Evolutionary conservation across 192 early-diverging fungal genomes (phyloP).

Genomic region (Haplosporangium gracile): DNA sequence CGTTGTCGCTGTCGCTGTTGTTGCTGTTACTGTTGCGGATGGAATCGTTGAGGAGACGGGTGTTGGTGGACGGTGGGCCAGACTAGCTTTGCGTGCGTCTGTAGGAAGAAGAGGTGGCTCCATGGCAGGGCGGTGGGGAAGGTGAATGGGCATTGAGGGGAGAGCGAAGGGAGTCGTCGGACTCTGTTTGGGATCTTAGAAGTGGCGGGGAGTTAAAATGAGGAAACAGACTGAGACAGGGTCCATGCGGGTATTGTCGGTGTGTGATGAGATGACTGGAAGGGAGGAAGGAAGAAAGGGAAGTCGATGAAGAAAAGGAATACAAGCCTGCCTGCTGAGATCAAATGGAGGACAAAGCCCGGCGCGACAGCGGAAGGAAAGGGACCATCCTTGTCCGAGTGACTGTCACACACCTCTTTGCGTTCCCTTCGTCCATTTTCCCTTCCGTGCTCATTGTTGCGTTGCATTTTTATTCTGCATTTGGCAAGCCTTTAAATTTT

Average conservation of each 20-base stretch:
- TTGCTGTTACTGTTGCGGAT: background rate
- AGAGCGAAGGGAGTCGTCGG: background rate
- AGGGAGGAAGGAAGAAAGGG: background rate
- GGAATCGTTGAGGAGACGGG: background rate
- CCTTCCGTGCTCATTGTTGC: no score
- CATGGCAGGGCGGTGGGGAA: background rate
- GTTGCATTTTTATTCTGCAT: background rate
- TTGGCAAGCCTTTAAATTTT: background rate
- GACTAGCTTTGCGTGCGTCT: background rate
- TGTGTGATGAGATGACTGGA: background rate
- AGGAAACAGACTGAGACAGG: background rate
- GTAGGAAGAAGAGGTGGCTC: background rate
- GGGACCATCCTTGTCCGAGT: background rate
- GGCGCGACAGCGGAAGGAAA: background rate
- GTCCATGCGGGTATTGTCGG: background rate
- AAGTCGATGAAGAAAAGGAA: background rate
- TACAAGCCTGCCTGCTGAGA: background rate
- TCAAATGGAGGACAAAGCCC: background rate
- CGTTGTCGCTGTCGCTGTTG: background rate
- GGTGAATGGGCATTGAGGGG: background rate
- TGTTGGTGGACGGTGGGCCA: background rate
- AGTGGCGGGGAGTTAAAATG: background rate
- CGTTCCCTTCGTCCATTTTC: background rate
- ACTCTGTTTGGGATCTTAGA: background rate
- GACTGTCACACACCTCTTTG: background rate